These are phyloP conservation scores for Zygosaccharomyces bisporus DNA, from an alignment of 805 yeast genomes.

Conservation along the genomic window DNA sequence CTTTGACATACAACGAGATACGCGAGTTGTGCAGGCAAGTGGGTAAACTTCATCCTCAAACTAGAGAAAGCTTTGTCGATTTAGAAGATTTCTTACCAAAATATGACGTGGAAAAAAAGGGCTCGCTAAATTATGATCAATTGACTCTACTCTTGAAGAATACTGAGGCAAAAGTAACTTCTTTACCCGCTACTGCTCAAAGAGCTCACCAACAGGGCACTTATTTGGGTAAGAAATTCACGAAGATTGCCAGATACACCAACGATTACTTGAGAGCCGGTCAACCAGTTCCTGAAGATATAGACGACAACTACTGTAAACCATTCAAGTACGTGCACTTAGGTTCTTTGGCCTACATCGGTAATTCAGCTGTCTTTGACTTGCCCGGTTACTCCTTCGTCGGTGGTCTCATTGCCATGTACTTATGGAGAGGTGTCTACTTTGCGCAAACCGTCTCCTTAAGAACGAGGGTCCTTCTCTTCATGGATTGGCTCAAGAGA, in stretches of 20 bases:
- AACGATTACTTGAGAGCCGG: constrained; percentile 25
- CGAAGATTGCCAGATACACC: constrained; percentile 47
- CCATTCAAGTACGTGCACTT: constrained; percentile 62
- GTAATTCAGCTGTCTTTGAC: constrained; percentile 69
- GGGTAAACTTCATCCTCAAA: constrained; percentile 52
- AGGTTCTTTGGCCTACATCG: constrained; percentile 66
- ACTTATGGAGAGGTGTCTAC: constrained; percentile 67
- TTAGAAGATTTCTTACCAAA: constrained; percentile 50
- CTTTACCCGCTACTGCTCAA: constrained; percentile 72
- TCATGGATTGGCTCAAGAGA: constrained; percentile 67
- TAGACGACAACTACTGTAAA: constrained; percentile 46
- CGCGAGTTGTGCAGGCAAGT: constrained; percentile 46
- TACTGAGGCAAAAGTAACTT: constrained; percentile 59
- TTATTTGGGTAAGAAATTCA: constrained; percentile 58
- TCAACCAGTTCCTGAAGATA: constrained; percentile 10
- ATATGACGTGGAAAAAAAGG: constrained; percentile 47
- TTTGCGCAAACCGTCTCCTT: constrained; percentile 64
- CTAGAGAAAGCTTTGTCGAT: constrained; percentile 51
- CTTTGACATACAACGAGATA: constrained; percentile 47
- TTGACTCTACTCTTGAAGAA: constrained; percentile 48
- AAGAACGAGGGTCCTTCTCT: constrained; percentile 58
- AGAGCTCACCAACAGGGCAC: constrained; percentile 69
- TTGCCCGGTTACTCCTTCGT: constrained; percentile 56
- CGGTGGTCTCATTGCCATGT: constrained; percentile 68
- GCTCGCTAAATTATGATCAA: constrained; percentile 51